phyloP scores from a whole-genome alignment of 345 rosid genomes.

The Citrus medica region DNA sequence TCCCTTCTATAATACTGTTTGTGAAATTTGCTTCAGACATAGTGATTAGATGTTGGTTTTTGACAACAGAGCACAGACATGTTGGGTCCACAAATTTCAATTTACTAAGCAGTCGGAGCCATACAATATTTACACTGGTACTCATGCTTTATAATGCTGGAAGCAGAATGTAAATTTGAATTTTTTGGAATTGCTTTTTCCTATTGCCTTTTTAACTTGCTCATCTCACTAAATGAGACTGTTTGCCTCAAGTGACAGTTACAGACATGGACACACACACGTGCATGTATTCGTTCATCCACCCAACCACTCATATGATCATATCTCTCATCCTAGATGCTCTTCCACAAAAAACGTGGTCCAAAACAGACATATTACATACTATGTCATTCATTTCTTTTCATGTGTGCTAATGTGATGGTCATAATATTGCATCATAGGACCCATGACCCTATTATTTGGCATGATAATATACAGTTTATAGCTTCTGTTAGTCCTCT shows the following conservation, averaged over 20 bases:
- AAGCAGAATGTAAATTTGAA: slow-evolving; percentile 12
- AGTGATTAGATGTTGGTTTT: slow-evolving; percentile 19
- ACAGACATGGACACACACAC: background rate
- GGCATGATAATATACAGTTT: background rate
- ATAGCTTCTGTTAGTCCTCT: background rate
- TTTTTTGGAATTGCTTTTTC: slow-evolving; percentile 10
- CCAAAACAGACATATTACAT: background rate
- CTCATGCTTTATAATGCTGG: slow-evolving; percentile 15
- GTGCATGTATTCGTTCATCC: background rate
- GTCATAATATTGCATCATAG: background rate
- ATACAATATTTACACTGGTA: slow-evolving; percentile 99
- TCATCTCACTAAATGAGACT: background rate
- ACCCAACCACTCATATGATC: background rate
- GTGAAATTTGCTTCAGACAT: background rate
- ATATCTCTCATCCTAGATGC: background rate
- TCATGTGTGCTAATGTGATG: background rate
- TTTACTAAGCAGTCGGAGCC: slow-evolving; percentile 98
- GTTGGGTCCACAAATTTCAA: slow-evolving; percentile 98
- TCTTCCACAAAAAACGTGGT: background rate
- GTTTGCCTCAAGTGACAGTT: background rate
- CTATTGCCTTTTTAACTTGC: slow-evolving; percentile 6
- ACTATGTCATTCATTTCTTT: background rate
- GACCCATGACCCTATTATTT: background rate
- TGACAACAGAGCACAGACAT: slow-evolving; percentile 86
- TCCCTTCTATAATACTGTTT: background rate